Evolutionary conservation across 371 early-diverging fungal genomes (phyloP).

Genomic region (Catenaria anguillulae): DNA sequence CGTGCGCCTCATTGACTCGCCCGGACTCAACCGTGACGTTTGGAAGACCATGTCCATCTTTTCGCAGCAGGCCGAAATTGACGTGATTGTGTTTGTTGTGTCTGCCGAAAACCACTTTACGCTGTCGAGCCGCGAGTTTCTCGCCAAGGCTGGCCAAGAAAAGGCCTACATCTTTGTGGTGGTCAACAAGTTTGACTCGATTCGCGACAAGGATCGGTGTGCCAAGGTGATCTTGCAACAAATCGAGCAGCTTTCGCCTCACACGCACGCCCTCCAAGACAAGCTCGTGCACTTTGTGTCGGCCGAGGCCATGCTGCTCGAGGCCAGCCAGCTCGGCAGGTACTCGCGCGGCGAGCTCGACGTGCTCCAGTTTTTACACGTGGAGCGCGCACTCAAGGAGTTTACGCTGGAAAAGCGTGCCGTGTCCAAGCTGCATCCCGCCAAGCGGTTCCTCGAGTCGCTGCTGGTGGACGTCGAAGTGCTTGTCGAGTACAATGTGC

Average conservation of each 20-base stretch:
- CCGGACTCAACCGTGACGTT: conserved; percentile 93
- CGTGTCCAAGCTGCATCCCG: conserved; percentile 85
- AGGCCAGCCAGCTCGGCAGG: not conserved
- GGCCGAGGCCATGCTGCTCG: conserved; percentile 23
- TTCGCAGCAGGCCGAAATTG: conserved; percentile 94
- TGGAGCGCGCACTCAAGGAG: conserved; percentile 39
- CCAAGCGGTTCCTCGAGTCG: conserved; percentile 73
- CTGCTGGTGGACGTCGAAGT: conserved; percentile 49
- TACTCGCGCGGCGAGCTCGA: not conserved
- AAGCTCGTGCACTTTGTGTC: conserved; percentile 93
- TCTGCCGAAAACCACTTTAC: conserved; percentile 97
- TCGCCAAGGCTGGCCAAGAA: conserved; percentile 85
- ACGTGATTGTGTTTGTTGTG: conserved; percentile 94
- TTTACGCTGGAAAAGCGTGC: conserved; percentile 90
- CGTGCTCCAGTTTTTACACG: not conserved
- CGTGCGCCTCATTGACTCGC: conserved; percentile 90
- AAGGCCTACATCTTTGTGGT: conserved; percentile 96
- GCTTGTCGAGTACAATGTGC: conserved; percentile 39
- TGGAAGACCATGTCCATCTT: conserved; percentile 89
- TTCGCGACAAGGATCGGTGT: conserved; percentile 84
- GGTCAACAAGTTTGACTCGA: conserved; percentile 89
- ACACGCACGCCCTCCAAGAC: conserved; percentile 74
- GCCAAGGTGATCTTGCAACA: conserved; percentile 81
- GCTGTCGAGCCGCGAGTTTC: conserved; percentile 72
- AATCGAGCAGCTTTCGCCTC: conserved; percentile 78